phyloP scores from a whole-genome alignment of 495 filamentous ascomycete genomes.

The Daldinia caldariorum region DNA sequence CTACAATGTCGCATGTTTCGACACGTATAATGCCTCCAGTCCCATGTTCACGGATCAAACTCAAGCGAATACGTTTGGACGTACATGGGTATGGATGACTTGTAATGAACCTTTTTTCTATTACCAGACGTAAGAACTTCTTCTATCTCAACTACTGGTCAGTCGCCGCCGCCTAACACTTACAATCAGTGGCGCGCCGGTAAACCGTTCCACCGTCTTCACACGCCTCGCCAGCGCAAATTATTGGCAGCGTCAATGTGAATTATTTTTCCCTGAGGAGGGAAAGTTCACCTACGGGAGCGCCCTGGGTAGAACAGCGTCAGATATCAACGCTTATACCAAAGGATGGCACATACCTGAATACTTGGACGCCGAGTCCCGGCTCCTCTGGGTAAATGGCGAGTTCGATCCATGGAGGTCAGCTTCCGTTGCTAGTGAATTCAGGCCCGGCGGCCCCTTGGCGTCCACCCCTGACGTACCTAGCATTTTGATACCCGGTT shows the following conservation, averaged over 20 bases:
- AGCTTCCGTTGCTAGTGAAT: constrained; percentile 60
- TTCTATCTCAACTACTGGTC: not conserved
- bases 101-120: constrained; percentile 72
- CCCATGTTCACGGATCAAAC: constrained; percentile 63
- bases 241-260: constrained; percentile 69
- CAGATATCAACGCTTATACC: constrained; percentile 64
- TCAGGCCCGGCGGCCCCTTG: constrained; percentile 66
- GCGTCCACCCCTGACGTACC: constrained; percentile 54
- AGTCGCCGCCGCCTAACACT: constrained; percentile 42
- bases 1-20: constrained; percentile 60
- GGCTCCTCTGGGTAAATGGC: constrained; percentile 68
- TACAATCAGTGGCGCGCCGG: constrained; percentile 57
- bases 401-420: constrained; percentile 70
- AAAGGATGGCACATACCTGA: constrained; percentile 65
- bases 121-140: constrained; percentile 62
- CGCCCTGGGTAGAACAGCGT: constrained; percentile 58
- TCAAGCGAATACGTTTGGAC: constrained; percentile 57
- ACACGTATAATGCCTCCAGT: constrained; percentile 65
- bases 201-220: constrained; percentile 53
- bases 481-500: constrained; percentile 65
- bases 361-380: constrained; percentile 50
- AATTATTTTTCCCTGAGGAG: constrained; percentile 62
- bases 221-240: constrained; percentile 62
- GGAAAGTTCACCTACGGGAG: constrained; percentile 57
- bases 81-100: constrained; percentile 70